Percentiles rank a stretch among this genome's conserved stretches.
These are phyloP conservation scores for Pleurotus ostreatus DNA, from an alignment of 768 basidiomycete genomes.

Conservation along the genomic window DNA sequence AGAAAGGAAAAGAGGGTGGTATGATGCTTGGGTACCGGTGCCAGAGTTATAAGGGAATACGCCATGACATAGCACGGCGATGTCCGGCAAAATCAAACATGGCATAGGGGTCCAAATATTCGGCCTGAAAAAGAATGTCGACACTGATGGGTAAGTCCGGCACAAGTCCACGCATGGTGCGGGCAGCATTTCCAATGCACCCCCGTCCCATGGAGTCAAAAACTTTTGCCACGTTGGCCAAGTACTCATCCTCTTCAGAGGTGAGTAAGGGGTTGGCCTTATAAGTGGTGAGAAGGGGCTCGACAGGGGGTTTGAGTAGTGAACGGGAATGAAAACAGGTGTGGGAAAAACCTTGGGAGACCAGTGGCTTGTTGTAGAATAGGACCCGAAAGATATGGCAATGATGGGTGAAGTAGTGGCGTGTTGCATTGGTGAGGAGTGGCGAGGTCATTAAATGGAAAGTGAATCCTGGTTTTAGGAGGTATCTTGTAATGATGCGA, in stretches of 20 bases:
- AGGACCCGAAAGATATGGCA: background rate
- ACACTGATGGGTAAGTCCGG: background rate
- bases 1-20: background rate
- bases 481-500: background rate
- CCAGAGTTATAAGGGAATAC: background rate
- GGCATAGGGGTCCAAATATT: background rate
- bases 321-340: background rate
- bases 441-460: background rate
- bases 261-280: background rate
- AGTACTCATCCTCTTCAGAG: slow-evolving; percentile 5
- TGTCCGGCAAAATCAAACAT: background rate
- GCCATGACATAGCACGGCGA: background rate
- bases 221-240: background rate
- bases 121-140: background rate
- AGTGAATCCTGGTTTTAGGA: background rate
- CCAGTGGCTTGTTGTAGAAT: background rate
- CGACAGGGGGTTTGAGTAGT: background rate
- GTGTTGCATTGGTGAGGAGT: background rate
- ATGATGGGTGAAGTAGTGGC: slow-evolving; percentile 5
- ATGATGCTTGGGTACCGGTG: background rate
- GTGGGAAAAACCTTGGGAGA: slow-evolving; percentile 4
- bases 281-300: background rate
- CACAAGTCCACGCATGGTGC: background rate
- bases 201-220: background rate
- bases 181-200: background rate